phyloP scores from a whole-genome alignment of 768 basidiomycete genomes.

The Panaeolus cyanescens region DNA sequence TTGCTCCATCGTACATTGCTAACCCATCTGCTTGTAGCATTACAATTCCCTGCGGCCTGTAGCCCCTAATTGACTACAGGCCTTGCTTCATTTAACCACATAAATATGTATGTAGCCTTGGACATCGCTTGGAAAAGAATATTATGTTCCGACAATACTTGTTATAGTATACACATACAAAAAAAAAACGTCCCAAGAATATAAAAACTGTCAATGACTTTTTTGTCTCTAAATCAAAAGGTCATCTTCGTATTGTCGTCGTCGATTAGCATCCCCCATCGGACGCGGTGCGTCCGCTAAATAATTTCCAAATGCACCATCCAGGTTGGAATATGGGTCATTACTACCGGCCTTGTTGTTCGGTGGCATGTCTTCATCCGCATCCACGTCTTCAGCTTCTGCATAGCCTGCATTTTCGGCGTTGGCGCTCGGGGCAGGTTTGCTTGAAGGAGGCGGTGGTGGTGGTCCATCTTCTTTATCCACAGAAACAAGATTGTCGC shows the following conservation, averaged over 20 bases:
- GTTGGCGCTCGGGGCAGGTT: conserved; percentile 16
- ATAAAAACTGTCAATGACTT: conserved; percentile 66
- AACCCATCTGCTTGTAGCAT: conserved; percentile 51
- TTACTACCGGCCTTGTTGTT: conserved; percentile 16
- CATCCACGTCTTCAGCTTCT: conserved; percentile 31
- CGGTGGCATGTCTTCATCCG: conserved; percentile 43
- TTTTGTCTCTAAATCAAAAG: conserved; percentile 57
- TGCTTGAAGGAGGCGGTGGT: conserved; percentile 25
- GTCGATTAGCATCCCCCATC: conserved; percentile 42
- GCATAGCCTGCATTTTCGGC: conserved; percentile 31
- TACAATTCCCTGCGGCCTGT: conserved; percentile 84
- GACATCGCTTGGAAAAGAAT: background rate
- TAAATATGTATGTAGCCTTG: conserved; percentile 10
- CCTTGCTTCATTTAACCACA: background rate
- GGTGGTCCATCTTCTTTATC: conserved; percentile 34
- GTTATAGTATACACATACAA: conserved; percentile 11
- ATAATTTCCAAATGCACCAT: conserved; percentile 74
- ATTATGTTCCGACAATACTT: background rate
- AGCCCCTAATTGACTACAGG: conserved; percentile 11
- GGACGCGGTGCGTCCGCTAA: conserved; percentile 73
- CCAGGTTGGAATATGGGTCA: conserved; percentile 87
- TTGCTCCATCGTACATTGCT: conserved; percentile 5
- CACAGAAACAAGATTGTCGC: conserved; percentile 24
- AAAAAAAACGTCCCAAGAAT: conserved; percentile 29
- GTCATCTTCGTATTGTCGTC: conserved; percentile 62